These are phyloP conservation scores for Coemansia sp. DNA, from an alignment of 192 early-diverging fungal species.

Conservation along the genomic window DNA sequence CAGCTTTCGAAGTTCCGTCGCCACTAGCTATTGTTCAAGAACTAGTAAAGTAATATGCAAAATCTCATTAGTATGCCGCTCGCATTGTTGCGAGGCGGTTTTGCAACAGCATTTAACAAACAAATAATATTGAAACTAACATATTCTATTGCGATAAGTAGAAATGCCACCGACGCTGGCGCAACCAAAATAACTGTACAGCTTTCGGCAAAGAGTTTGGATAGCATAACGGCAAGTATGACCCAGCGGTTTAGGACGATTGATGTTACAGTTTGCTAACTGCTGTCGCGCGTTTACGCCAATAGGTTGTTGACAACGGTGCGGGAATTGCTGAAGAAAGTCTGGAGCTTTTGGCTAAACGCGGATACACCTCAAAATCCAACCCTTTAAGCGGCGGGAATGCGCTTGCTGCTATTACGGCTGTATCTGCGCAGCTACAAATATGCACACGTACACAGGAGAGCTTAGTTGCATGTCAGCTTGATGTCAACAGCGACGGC, in stretches of 20 bases:
- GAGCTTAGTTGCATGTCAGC: conserved; percentile 6
- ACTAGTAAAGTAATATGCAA: conserved; percentile 16
- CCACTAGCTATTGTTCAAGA: conserved; percentile 31
- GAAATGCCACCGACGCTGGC: conserved; percentile 17
- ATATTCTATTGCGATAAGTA: no score
- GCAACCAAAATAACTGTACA: conserved; percentile 19
- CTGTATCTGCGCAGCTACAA: conserved; percentile 18
- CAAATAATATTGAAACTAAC: no score
- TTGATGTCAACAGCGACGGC: conserved; percentile 12
- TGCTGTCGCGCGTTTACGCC: neutral
- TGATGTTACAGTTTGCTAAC: neutral
- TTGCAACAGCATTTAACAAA: no score
- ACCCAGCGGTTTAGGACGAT: neutral
- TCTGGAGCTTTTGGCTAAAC: conserved; percentile 13
- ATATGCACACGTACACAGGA: conserved; percentile 20
- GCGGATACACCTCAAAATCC: conserved; percentile 25
- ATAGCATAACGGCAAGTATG: conserved; percentile 25
- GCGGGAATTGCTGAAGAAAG: conserved; percentile 8
- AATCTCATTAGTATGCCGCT: no score
- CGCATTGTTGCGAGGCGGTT: no score
- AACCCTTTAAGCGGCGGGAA: neutral
- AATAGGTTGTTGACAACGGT: conserved; percentile 25
- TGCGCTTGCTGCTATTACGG: conserved; percentile 25
- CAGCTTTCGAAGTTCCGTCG: conserved; percentile 25
- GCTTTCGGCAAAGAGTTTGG: conserved; percentile 11